phyloP scores from a whole-genome alignment of 2,329 filamentous ascomycete genomes.

The Sporothrix humicola region DNA sequence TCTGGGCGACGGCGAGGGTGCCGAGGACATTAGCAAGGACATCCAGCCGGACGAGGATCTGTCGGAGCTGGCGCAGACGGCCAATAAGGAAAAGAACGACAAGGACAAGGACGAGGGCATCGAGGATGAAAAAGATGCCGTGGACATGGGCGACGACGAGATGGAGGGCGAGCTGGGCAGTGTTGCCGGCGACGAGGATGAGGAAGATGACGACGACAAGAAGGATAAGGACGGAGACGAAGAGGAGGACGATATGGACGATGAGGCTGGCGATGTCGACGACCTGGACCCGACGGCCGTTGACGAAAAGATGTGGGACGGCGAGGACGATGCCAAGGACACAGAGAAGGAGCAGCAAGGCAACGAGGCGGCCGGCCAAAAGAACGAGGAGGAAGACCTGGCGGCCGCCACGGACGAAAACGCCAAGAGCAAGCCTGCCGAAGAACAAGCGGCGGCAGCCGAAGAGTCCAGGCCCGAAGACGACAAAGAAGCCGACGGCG shows the following conservation, averaged over 20 bases:
- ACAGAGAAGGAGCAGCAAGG: constrained; percentile 82
- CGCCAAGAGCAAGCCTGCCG: constrained; percentile 67
- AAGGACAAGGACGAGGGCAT: constrained; percentile 68
- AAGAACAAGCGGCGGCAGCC: constrained; percentile 59
- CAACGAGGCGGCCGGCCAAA: constrained; percentile 72
- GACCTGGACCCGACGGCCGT: constrained; percentile 87
- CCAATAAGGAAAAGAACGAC: constrained; percentile 67
- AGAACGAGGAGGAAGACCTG: constrained; percentile 70
- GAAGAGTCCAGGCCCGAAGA: constrained; percentile 31
- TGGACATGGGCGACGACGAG: constrained; percentile 92
- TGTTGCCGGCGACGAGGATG: constrained; percentile 66
- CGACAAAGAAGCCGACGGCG: constrained; percentile 61
- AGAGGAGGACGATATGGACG: constrained; percentile 78
- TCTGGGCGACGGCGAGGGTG: constrained; percentile 91
- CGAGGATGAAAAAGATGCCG: constrained; percentile 80
- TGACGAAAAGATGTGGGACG: constrained; percentile 99
- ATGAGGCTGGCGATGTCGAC: constrained; percentile 89
- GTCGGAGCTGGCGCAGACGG: constrained; percentile 86
- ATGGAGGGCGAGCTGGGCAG: constrained; percentile 82
- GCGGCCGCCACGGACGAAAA: constrained; percentile 63
- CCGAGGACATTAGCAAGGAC: constrained; percentile 97
- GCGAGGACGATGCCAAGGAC: constrained; percentile 76
- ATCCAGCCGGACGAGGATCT: constrained; percentile 92
- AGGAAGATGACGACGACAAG: constrained; percentile 66
- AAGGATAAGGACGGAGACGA: constrained; percentile 64